A percentile compares a stretch with the other conserved stretches of the same genome.
Evolutionary conservation across 257 asterid genomes (phyloP).

Genomic region (Leonotis leonurus): DNA sequence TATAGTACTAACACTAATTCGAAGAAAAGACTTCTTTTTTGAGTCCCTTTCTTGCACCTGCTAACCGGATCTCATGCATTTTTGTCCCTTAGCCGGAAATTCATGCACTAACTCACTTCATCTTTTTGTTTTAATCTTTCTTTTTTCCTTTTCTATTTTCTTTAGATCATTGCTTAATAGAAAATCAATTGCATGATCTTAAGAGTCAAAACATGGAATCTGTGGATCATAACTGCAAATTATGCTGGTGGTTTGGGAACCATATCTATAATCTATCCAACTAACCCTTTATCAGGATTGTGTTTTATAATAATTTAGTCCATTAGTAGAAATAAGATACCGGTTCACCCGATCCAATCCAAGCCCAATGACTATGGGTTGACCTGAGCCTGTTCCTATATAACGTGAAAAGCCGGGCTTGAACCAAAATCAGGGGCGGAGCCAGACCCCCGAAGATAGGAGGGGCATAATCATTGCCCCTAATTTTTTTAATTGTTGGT

Average conservation of each 20-base stretch:
- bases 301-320: not conserved
- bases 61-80: conserved; percentile 48
- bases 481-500: too few relatives aligned
- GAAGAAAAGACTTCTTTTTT: conserved; percentile 12
- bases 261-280: conserved; percentile 14
- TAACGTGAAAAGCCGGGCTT: too few relatives aligned
- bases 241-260: conserved; percentile 35
- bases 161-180: conserved; percentile 1
- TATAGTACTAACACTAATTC: conserved; percentile 11
- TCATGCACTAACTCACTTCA: conserved; percentile 40
- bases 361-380: too few relatives aligned
- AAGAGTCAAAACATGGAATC: conserved; percentile 13
- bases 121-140: not conserved
- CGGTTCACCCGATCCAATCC: too few relatives aligned
- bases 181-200: conserved; percentile 12
- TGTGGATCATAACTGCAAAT: conserved; percentile 15
- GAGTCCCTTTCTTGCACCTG: conserved; percentile 38
- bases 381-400: too few relatives aligned
- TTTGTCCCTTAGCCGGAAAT: conserved; percentile 54
- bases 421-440: too few relatives aligned
- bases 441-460: too few relatives aligned
- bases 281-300: conserved; percentile 6
- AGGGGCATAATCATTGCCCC: too few relatives aligned
- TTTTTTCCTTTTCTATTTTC: too few relatives aligned
- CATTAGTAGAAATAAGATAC: not conserved